phyloP scores from a whole-genome alignment of 805 yeast species.

The Candida parachauliodes region DNA sequence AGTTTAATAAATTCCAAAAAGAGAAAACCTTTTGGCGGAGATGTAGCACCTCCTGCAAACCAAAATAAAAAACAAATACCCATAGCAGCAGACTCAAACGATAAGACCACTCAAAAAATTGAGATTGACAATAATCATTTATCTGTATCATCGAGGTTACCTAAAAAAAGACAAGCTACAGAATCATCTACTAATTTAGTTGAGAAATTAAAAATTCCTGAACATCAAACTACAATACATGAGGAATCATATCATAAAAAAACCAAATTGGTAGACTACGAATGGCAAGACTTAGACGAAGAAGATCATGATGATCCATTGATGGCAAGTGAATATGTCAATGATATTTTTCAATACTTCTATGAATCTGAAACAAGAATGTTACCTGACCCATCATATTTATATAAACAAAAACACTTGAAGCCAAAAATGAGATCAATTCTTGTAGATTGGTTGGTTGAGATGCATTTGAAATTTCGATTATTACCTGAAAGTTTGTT shows the following conservation, averaged over 20 bases:
- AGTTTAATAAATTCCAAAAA: slow-evolving; percentile 7
- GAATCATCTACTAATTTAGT: slow-evolving; percentile 47
- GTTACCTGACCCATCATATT: slow-evolving; percentile 67
- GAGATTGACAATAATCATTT: background rate
- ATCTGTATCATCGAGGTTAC: slow-evolving; percentile 30
- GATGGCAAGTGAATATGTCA: slow-evolving; percentile 92
- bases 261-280: slow-evolving; percentile 39
- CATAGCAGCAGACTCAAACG: slow-evolving; percentile 9
- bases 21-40: slow-evolving; percentile 36
- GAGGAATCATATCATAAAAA: slow-evolving; percentile 29
- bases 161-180: slow-evolving; percentile 54
- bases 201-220: slow-evolving; percentile 23
- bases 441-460: slow-evolving; percentile 90
- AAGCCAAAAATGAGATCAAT: slow-evolving; percentile 83
- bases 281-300: slow-evolving; percentile 72
- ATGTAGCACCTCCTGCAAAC: slow-evolving; percentile 29
- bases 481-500: slow-evolving; percentile 82
- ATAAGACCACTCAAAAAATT: background rate
- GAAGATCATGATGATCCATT: slow-evolving; percentile 68
- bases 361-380: slow-evolving; percentile 69
- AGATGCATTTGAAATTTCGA: slow-evolving; percentile 80
- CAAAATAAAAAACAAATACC: slow-evolving; percentile 10
- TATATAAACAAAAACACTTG: slow-evolving; percentile 59
- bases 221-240: slow-evolving; percentile 6
- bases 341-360: slow-evolving; percentile 78